These are phyloP conservation scores for Yamadazyma sp. DNA, from an alignment of 1,139 yeast genomes.

Conservation along the genomic window DNA sequence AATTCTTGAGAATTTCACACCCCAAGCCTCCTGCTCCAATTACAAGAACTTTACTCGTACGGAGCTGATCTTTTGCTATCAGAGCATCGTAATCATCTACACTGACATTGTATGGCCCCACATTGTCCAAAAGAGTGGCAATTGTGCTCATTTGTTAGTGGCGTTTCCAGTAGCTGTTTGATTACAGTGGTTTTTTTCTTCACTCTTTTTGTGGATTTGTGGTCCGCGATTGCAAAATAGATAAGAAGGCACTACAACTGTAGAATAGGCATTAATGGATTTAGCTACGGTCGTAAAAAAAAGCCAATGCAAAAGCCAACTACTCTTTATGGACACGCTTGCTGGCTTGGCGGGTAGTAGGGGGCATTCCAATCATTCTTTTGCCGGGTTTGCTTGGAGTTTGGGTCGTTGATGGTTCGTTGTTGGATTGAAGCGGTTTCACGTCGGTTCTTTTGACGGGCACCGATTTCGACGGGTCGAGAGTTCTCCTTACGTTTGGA, in stretches of 20 bases:
- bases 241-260: not conserved
- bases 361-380: slow-evolving; percentile 37
- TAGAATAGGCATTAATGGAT: not conserved
- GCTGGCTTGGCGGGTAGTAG: slow-evolving; percentile 24
- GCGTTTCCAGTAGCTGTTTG: no score
- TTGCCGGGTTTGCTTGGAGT: slow-evolving; percentile 21
- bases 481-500: slow-evolving; percentile 50
- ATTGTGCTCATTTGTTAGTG: not conserved
- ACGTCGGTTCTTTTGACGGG: slow-evolving; percentile 50
- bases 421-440: slow-evolving; percentile 2
- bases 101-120: slow-evolving; percentile 47
- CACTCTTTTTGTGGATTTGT: no score
- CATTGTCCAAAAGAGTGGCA: slow-evolving; percentile 2
- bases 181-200: no score
- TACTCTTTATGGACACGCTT: slow-evolving; percentile 14
- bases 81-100: slow-evolving; percentile 33
- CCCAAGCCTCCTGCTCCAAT: slow-evolving; percentile 97
- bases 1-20: slow-evolving; percentile 84
- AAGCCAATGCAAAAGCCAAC: no score
- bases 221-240: no score
- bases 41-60: slow-evolving; percentile 43
- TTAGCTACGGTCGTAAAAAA: not conserved
- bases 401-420: slow-evolving; percentile 10
- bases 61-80: slow-evolving; percentile 28
- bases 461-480: slow-evolving; percentile 60